Evolutionary conservation across 306 rosid species (phyloP), one percentile per base, ranked within the genome.

Genomic region (Clitoria ternatea): DNA sequence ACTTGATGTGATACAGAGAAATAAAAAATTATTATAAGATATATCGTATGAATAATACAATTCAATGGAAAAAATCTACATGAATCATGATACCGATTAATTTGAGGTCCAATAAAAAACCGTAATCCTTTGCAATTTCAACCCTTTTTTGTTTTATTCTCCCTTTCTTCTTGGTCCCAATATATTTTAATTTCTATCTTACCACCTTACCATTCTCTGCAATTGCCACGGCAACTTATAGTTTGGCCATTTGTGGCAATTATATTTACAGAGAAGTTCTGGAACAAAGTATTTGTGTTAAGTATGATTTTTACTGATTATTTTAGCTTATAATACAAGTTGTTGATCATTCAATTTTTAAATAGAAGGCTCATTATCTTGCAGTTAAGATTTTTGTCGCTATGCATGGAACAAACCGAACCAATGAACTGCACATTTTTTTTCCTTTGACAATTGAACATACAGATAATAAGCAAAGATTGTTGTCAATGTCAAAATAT

Each of bases 301-400:
- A 45, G 64, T 63, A 49, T 73, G 56, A 30, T 14, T 69, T 56
- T 47, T 15, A 53, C 74, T 48, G 14, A 42, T 45, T 30, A 29
- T 35, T 47, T 63, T 78, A 32, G n/a, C 70, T 69, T 73, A 57
- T 47, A 61, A 70, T 56, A 70, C 69, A 82, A 75, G 75, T 78
- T 56, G 72, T 63, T 57, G 54, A 65, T 33, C 64, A 32, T 74
- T 69, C 62, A 69, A 70, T 53, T 36, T 30, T 14, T 45, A 61
- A 59, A 67, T n/a, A 45, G n/a, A 50, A 59, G 50, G 56, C 47
- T 15, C 54, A 39, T 50, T 48, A 44, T 63, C 66, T 77, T 42
- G 17, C 19, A 9, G 10, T 42, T 5, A 52, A 52, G 45, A 68
- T 78, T 55, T 78, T 69, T 78, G 78, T 69, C 73, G 17, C 14